A percentile compares a stretch with the other conserved stretches of the same genome.
phyloP scores from a whole-genome alignment of 352 stramenopile species.

The Peronospora belbahrii region DNA sequence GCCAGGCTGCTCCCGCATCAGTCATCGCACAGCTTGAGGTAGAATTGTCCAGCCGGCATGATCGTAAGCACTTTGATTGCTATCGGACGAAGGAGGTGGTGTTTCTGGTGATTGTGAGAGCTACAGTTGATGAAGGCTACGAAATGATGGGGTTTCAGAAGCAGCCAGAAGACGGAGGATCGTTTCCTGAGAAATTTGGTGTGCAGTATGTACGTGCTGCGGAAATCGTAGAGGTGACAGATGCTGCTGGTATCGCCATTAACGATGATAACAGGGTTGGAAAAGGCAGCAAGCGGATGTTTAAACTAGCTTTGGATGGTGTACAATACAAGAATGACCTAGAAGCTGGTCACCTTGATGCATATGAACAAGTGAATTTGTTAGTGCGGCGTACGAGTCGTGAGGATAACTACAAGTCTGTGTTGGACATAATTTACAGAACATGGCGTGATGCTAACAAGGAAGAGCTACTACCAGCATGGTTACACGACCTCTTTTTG shows the following conservation, averaged over 20 bases:
- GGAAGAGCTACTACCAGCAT: constrained; percentile 76
- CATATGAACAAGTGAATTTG: constrained; percentile 91
- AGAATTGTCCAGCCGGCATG: constrained; percentile 61
- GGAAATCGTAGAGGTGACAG: constrained; percentile 76
- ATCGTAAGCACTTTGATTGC: constrained; percentile 74
- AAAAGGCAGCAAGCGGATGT: constrained; percentile 70
- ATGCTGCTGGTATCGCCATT: constrained; percentile 68
- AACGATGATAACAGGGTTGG: constrained; percentile 29
- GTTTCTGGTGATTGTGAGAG: constrained; percentile 87
- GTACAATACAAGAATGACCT: constrained; percentile 92
- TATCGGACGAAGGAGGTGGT: constrained; percentile 90
- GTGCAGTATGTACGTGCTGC: constrained; percentile 70
- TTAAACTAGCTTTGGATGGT: constrained; percentile 89
- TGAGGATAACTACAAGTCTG: constrained; percentile 94
- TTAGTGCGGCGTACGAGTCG: constrained; percentile 83
- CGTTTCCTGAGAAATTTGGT: constrained; percentile 86
- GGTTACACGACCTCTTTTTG: constrained; percentile 92
- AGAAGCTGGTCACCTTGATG: constrained; percentile 37
- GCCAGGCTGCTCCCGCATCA: constrained; percentile 68
- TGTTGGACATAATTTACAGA: constrained; percentile 84
- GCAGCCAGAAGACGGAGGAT: constrained; percentile 18
- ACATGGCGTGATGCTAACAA: constrained; percentile 22
- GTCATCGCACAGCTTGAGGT: constrained; percentile 86
- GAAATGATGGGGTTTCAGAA: constrained; percentile 54
- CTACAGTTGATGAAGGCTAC: constrained; percentile 52